These are phyloP conservation scores for Schizopora paradoxa DNA, from an alignment of 1,284 basidiomycete genomes.

Conservation along the genomic window DNA sequence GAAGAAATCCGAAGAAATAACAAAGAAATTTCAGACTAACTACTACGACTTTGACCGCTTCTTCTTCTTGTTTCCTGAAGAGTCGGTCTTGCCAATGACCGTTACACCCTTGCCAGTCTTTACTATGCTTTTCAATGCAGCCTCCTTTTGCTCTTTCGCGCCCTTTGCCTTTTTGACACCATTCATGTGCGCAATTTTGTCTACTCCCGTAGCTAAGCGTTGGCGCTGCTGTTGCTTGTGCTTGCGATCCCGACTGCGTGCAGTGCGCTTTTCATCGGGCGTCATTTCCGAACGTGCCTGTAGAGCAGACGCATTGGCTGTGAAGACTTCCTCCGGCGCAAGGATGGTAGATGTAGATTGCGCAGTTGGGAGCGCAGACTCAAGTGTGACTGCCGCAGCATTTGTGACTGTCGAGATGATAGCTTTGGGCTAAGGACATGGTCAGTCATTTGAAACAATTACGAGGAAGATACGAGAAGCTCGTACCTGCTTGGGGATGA, in stretches of 20 bases:
- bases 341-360: constrained; percentile 76
- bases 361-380: constrained; percentile 85
- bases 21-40: background rate
- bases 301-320: constrained; percentile 48
- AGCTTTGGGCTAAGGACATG: constrained; percentile 71
- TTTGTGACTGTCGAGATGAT: constrained; percentile 86
- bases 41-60: constrained; percentile 22
- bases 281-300: constrained; percentile 78
- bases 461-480: constrained; percentile 1
- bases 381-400: constrained; percentile 78
- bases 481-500: constrained; percentile 87
- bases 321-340: constrained; percentile 91
- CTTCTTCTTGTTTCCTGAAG: constrained; percentile 33
- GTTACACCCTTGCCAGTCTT: constrained; percentile 85
- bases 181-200: constrained; percentile 55
- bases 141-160: constrained; percentile 77
- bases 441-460: constrained; percentile 9
- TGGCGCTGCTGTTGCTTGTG: constrained; percentile 67
- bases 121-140: constrained; percentile 72
- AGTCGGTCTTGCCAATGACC: constrained; percentile 71
- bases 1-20: background rate
- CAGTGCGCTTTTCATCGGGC: constrained; percentile 75
- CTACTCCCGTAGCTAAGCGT: constrained; percentile 60
- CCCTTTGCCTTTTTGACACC: constrained; percentile 32
- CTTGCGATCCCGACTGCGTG: constrained; percentile 72